Base-by-base conservation (phyloP, 2,329 filamentous ascomycete genomes). In the Elsinoe ampelina region DNA sequence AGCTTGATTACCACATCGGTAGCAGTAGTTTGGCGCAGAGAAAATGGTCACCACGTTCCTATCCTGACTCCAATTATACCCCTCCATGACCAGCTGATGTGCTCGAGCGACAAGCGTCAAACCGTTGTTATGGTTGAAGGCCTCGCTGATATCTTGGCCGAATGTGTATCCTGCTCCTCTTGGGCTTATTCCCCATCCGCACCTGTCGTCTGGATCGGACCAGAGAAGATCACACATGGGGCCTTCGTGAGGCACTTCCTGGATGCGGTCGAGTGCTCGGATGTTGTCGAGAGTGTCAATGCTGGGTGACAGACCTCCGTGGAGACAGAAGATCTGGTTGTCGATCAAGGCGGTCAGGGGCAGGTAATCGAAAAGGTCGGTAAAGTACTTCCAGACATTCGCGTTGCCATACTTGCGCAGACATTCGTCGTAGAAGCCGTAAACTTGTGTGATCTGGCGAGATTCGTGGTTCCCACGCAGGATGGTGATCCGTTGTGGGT, bases 41-140 rank as follows among this genome's bases (percentile, higher is more conserved):
- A 98, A 98, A 68, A 98, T 97, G 36, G 93, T 98, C 60, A 98
- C 93, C 54, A 98, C 93, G 65, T 98, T 97, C 63, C 92, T 80
- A 71, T 97, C 93, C 73, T 97, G 93, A 63, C 91, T 96, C 93
- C 93, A 98, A 72, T 97, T 98, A 75, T 97, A 98, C 50, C 93
- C 93, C 73, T 98, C 93, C 92, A 97, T 98, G 60, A 98, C 93
- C 71, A 98, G 78, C 77, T 98, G 93, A 79, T 98, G 93, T 57
- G 93, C 93, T 73, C 93, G 82, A 59, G 93, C 93, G 69, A 98
- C 95, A 61, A 97, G 79, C 56, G 92, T 97, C 73, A 98, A 77
- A 58, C 91, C 92, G 68, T 98, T 98, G 80, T 97, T 97, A 72
- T 97, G 92, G 74, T 97, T 97, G 78, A 98, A 98, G 1, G 92